These are phyloP conservation scores for Chalaropsis thielavioides DNA, from an alignment of 2,329 filamentous ascomycete genomes.

Conservation along the genomic window DNA sequence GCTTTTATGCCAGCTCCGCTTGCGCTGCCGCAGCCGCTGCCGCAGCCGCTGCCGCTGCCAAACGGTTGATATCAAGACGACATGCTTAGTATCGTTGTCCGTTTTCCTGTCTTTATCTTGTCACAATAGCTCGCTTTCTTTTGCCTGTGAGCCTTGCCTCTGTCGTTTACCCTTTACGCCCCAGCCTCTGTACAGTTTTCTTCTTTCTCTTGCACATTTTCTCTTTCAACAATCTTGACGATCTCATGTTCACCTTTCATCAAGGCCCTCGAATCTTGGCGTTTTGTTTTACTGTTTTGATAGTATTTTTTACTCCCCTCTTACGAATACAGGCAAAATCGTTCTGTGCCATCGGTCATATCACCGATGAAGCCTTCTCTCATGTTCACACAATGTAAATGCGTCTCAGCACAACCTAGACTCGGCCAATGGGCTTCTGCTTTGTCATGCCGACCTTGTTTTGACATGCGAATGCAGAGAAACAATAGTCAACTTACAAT, in stretches of 20 bases:
- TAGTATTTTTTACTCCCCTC: neutral
- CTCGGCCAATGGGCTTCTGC: no score
- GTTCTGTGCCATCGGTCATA: no score
- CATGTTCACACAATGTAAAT: no score
- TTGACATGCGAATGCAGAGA: no score
- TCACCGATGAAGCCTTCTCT: no score
- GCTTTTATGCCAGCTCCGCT: neutral
- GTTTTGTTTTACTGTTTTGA: neutral
- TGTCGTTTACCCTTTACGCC: neutral
- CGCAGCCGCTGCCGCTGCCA: neutral
- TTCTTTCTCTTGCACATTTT: neutral
- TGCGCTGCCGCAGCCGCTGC: neutral
- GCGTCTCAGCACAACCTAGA: no score
- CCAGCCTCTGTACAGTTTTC: neutral
- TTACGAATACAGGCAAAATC: no score
- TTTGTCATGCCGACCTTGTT: no score
- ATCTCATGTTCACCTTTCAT: constrained; percentile 11
- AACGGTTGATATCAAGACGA: neutral
- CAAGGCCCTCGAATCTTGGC: constrained; percentile 3
- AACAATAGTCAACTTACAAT: no score
- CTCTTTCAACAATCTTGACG: neutral
- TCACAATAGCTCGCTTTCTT: neutral
- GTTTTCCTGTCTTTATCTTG: neutral
- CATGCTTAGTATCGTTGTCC: no score
- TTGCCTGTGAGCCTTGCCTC: neutral